phyloP scores from a whole-genome alignment of 2,329 filamentous ascomycete genomes.

The Nigrograna mackinnonii region DNA sequence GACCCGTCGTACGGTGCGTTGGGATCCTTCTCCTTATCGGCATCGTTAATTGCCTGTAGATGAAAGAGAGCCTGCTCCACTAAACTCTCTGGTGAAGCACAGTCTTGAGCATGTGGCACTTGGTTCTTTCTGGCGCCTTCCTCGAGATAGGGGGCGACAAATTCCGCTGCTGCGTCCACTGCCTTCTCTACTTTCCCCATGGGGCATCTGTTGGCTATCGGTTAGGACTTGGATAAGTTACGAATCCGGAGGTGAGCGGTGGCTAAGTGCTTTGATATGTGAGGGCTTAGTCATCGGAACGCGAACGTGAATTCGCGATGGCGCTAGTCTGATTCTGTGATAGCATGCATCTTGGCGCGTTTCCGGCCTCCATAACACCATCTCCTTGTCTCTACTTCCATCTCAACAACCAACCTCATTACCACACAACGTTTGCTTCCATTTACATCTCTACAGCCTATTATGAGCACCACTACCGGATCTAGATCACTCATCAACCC shows the following conservation, averaged over 20 bases:
- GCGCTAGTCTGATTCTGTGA: constrained; percentile 3
- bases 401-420: constrained; percentile 6
- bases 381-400: constrained; percentile 1
- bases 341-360: constrained; percentile 8
- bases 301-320: constrained; percentile 7
- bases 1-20: constrained; percentile 43
- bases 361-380: constrained; percentile 5
- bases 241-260: constrained; percentile 33
- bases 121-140: constrained; percentile 10
- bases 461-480: constrained; percentile 11
- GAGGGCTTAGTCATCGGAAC: constrained; percentile 13
- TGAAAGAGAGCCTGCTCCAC: constrained; percentile 32
- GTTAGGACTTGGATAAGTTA: background rate
- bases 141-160: constrained; percentile 33
- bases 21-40: constrained; percentile 30
- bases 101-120: constrained; percentile 9
- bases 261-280: constrained; percentile 12
- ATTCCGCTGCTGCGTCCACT: constrained; percentile 36
- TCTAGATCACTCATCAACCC: constrained; percentile 10
- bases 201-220: too few relatives aligned
- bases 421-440: constrained; percentile 5
- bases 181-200: constrained; percentile 36
- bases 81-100: constrained; percentile 16
- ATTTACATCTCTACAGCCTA: background rate
- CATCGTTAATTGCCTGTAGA: constrained; percentile 36